Base-by-base conservation (phyloP, 352 stramenopile genomes). In the Globisporangium spiculum region DNA sequence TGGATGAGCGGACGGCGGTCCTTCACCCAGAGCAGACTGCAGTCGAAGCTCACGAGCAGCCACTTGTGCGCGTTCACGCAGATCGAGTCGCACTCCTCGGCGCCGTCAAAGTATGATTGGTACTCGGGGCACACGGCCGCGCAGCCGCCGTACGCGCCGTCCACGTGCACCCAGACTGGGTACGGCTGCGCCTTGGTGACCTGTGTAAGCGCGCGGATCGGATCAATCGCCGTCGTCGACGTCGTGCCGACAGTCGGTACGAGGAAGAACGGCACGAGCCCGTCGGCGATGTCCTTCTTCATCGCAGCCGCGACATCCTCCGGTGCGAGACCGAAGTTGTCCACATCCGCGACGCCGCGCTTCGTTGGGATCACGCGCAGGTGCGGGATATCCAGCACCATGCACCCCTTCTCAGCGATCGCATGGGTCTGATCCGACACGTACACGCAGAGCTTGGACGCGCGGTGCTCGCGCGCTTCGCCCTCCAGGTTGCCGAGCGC, bases 41-140 rank as follows among this genome's bases (percentile, higher is more conserved):
- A 86, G 68, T 91, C 82, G 27, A 89, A 88, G 63, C 77, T 82
- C 54, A 89, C 72, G 22, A 92, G 76, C 24, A 92, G 70, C 83
- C 84, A 91, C 74, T 93, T 93, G 80, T 91, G 84, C 50, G 76
- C 78, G 68, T 93, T 93, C 65, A 90, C 70, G 57, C 82, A 83
- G 69, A 93, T 72, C 30, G 80, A 92, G 69, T 93, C 82, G 32
- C 77, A 81, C 26, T 81, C 73, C 68, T 93, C 83, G 10, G 77
- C 69, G 18, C 83, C 86, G 44, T 81, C 65, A 34, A 91, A 34
- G 77, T 78, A 85, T 36, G 69, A 52, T 22, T 78, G 38, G 38
- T 48, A 48, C 38, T 48, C 38, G 4, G 38, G 38, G 38, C 75
- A 27, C 81, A 86, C 14, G 89, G 66, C 16, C 71, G 66, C 7